Percentiles rank a stretch among this genome's conserved stretches.
Evolutionary conservation across 1,284 basidiomycete species (phyloP).

Genomic region (Caloboletus firmus): DNA sequence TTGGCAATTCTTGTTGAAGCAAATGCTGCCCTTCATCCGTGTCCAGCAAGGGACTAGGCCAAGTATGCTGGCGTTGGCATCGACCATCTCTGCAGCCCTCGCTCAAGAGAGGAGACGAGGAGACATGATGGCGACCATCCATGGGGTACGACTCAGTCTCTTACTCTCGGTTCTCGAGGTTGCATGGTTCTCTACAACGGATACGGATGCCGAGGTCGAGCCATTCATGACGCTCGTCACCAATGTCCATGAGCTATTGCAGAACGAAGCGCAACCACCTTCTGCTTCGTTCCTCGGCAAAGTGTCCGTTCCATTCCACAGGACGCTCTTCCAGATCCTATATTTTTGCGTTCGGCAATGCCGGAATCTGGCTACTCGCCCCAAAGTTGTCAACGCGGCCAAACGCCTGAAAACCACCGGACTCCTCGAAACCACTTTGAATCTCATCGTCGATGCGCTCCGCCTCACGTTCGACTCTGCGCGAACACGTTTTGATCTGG

Average conservation of each 20-base stretch:
- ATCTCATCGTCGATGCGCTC: conserved; percentile 68
- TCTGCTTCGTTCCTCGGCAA: conserved; percentile 72
- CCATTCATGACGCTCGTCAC: conserved; percentile 63
- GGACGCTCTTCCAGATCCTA: conserved; percentile 74
- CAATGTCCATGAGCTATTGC: conserved; percentile 65
- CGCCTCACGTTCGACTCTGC: conserved; percentile 69
- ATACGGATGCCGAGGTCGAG: conserved; percentile 54
- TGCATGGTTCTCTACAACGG: conserved; percentile 69
- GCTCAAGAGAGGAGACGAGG: conserved; percentile 73
- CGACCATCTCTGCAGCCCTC: conserved; percentile 65
- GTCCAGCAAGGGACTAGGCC: conserved; percentile 54
- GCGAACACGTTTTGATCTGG: conserved; percentile 53
- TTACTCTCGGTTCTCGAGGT: conserved; percentile 77
- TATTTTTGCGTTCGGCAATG: conserved; percentile 74
- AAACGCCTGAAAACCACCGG: conserved; percentile 58
- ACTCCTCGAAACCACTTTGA: conserved; percentile 63
- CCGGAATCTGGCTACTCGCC: conserved; percentile 47
- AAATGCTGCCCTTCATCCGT: conserved; percentile 63
- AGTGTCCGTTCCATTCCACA: conserved; percentile 73
- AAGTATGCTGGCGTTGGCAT: conserved; percentile 59
- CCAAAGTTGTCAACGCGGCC: conserved; percentile 57
- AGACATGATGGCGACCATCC: conserved; percentile 83
- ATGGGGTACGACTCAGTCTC: conserved; percentile 73
- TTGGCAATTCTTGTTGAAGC: conserved; percentile 75
- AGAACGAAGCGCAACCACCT: conserved; percentile 75